Evolutionary conservation across 805 yeast species (phyloP).

Genomic region (Saturnispora besseyi): DNA sequence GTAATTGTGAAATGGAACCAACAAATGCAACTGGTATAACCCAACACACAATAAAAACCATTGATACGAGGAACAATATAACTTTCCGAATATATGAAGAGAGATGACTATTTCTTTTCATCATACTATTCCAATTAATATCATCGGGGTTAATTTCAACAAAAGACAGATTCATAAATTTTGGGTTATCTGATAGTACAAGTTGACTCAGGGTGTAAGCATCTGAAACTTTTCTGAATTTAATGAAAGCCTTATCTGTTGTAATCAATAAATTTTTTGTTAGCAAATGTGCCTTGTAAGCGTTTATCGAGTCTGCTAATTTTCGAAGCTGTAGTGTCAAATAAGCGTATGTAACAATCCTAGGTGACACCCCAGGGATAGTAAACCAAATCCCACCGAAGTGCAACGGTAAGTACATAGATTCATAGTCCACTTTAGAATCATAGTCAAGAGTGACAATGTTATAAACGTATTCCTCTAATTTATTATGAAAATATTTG

Average conservation of each 20-base stretch:
- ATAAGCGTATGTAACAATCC: too few relatives aligned
- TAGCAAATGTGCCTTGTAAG: too few relatives aligned
- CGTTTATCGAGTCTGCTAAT: too few relatives aligned
- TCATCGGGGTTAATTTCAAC: too few relatives aligned
- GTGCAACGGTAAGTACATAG: too few relatives aligned
- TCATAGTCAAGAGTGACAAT: slow-evolving; percentile 26
- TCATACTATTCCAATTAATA: too few relatives aligned
- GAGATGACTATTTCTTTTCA: too few relatives aligned
- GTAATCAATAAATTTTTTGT: slow-evolving; percentile 2
- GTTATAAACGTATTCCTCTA: slow-evolving; percentile 35
- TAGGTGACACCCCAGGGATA: too few relatives aligned
- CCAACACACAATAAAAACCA: slow-evolving; percentile 50
- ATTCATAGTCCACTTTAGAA: slow-evolving; percentile 1
- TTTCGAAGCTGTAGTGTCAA: too few relatives aligned
- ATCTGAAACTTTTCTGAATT: slow-evolving; percentile 46
- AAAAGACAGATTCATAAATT: slow-evolving; percentile 29
- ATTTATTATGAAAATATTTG: slow-evolving; percentile 19
- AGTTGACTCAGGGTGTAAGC: slow-evolving; percentile 61
- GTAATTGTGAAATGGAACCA: slow-evolving; percentile 67
- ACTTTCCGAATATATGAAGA: slow-evolving; percentile 19
- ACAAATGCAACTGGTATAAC: slow-evolving; percentile 78
- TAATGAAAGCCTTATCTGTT: slow-evolving; percentile 46
- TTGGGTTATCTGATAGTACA: slow-evolving; percentile 35
- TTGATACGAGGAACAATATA: slow-evolving; percentile 37
- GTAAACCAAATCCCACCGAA: too few relatives aligned